Evolutionary conservation across 164 flowering plant genomes (phyloP).

Genomic region (Liquidambar formosana): DNA sequence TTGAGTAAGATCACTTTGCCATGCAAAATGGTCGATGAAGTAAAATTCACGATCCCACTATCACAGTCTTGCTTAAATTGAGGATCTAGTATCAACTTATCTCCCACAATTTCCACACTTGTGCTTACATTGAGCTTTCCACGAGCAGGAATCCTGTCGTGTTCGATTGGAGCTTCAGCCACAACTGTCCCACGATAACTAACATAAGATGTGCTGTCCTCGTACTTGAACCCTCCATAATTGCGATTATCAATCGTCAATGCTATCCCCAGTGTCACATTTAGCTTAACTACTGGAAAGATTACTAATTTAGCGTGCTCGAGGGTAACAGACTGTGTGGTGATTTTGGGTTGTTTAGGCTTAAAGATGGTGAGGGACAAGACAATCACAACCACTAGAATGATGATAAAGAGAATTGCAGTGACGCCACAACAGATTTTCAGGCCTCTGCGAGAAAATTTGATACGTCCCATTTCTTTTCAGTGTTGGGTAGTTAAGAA

Average conservation of each 20-base stretch:
- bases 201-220: constrained; percentile 22
- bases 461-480: too few species aligned
- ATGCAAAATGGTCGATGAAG: constrained; percentile 26
- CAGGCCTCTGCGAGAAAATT: too few species aligned
- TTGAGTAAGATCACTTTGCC: constrained; percentile 38
- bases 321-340: constrained; percentile 20
- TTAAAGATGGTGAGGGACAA: constrained; percentile 36
- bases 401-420: constrained; percentile 12
- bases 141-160: constrained; percentile 28
- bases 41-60: constrained; percentile 34
- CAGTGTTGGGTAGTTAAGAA: too few species aligned
- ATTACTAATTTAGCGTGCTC: constrained; percentile 5
- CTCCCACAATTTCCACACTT: constrained; percentile 22
- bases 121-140: constrained; percentile 29
- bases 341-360: constrained; percentile 36
- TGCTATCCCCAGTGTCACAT: constrained; percentile 27
- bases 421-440: constrained; percentile 12
- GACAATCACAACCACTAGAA: constrained; percentile 22
- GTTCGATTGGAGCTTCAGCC: constrained; percentile 33
- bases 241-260: constrained; percentile 36
- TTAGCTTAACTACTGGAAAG: constrained; percentile 24
- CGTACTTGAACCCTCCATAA: constrained; percentile 41
- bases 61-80: constrained; percentile 20
- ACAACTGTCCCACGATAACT: constrained; percentile 30
- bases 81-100: constrained; percentile 18